phyloP scores from a whole-genome alignment of 768 basidiomycete genomes.

The Suillus spraguei region DNA sequence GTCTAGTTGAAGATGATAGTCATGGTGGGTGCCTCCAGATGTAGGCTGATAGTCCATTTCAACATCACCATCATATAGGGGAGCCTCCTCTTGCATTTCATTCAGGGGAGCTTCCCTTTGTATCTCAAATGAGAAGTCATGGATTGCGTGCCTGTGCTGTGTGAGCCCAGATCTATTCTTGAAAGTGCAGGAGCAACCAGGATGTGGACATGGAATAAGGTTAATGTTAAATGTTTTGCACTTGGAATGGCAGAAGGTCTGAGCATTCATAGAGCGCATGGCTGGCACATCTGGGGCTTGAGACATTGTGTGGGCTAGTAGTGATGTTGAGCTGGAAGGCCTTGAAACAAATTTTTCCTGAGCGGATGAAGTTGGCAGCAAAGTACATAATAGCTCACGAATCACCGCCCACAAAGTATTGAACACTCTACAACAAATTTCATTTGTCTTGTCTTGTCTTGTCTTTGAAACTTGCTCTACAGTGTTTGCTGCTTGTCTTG shows the following conservation, averaged over 20 bases:
- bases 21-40: neutral
- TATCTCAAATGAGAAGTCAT: neutral
- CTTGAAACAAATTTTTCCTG: no score
- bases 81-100: no score
- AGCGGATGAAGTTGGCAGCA: neutral
- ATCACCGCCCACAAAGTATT: neutral
- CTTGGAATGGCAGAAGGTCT: neutral
- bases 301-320: neutral
- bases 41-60: no score
- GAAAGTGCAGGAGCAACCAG: neutral
- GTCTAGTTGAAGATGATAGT: conserved; percentile 1
- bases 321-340: no score
- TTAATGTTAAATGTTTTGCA: neutral
- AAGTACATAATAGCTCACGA: conserved; percentile 1
- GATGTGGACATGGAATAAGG: neutral
- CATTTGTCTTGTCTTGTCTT: neutral
- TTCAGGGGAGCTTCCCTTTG: no score
- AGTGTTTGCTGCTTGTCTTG: neutral
- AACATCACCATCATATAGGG: no score
- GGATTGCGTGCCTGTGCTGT: neutral
- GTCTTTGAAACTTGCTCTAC: neutral
- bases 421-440: neutral
- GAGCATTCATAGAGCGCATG: no score
- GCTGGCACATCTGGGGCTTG: no score
- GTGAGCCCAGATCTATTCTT: conserved; percentile 6